phyloP scores from a whole-genome alignment of 352 stramenopile species.

The Phytophthora palmivora region DNA sequence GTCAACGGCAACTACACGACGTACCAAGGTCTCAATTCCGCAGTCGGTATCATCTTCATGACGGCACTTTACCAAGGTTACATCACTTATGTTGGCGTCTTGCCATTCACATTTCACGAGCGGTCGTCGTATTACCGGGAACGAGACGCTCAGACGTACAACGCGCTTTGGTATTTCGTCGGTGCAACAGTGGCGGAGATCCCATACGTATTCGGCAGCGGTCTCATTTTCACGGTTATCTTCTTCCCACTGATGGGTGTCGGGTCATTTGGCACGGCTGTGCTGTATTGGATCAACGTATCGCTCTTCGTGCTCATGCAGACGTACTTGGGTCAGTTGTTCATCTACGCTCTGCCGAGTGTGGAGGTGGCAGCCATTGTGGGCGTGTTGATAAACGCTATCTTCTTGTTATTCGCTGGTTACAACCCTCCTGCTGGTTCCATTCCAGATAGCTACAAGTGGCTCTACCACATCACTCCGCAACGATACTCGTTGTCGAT shows the following conservation, averaged over 20 bases:
- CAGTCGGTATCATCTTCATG: constrained; percentile 61
- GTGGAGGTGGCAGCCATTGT: constrained; percentile 43
- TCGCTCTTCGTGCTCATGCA: constrained; percentile 42
- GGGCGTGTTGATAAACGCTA: constrained; percentile 45
- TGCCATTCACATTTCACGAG: constrained; percentile 62
- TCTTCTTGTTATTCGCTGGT: constrained; percentile 51
- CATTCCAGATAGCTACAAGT: constrained; percentile 40
- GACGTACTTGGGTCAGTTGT: constrained; percentile 43
- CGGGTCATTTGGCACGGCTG: constrained; percentile 33
- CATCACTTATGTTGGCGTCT: constrained; percentile 58
- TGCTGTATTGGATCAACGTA: constrained; percentile 53
- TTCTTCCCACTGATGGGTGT: constrained; percentile 58
- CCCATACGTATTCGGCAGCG: constrained; percentile 50
- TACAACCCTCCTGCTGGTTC: constrained; percentile 40
- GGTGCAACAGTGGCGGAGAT: constrained; percentile 79
- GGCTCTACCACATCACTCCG: constrained; percentile 45
- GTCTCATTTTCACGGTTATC: constrained; percentile 50
- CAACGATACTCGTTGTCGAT: constrained; percentile 42
- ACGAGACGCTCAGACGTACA: constrained; percentile 86
- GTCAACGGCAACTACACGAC: constrained; percentile 36
- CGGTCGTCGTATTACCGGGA: constrained; percentile 90
- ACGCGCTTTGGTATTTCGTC: constrained; percentile 65
- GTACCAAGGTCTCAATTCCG: constrained; percentile 43
- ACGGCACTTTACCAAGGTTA: constrained; percentile 72
- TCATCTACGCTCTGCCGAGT: constrained; percentile 41